These are phyloP conservation scores for Coprinopsis sp. DNA, from an alignment of 768 basidiomycete species.

Conservation along the genomic window DNA sequence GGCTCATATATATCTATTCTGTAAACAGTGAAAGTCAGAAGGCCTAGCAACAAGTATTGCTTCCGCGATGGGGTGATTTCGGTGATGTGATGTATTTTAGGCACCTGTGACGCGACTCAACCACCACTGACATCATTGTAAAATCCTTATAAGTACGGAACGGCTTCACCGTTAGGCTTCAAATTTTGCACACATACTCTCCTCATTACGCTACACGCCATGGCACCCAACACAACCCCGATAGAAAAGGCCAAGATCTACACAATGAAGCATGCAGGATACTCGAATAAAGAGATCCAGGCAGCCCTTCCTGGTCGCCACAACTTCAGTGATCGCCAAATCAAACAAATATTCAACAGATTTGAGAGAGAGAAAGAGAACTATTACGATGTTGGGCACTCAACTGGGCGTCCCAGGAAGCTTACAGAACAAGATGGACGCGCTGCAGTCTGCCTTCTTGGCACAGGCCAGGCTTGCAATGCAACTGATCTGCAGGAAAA, in stretches of 20 bases:
- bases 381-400: slow-evolving; percentile 2
- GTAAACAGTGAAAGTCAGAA: too few species aligned
- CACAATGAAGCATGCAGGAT: slow-evolving; percentile 6
- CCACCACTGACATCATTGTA: too few species aligned
- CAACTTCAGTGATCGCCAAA: not conserved
- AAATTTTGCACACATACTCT: not conserved
- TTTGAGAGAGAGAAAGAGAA: slow-evolving; percentile 8
- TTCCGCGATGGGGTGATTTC: too few species aligned
- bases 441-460: slow-evolving; percentile 10
- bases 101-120: too few species aligned
- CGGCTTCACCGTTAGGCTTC: too few species aligned
- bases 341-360: slow-evolving; percentile 3
- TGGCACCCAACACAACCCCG: slow-evolving; percentile 6
- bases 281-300: slow-evolving; percentile 1
- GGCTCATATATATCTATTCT: too few species aligned
- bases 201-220: not conserved
- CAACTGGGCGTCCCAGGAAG: slow-evolving; percentile 15
- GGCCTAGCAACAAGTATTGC: too few species aligned
- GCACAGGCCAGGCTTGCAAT: slow-evolving; percentile 8
- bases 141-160: too few species aligned
- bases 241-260: slow-evolving; percentile 6
- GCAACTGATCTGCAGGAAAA: slow-evolving; percentile 14
- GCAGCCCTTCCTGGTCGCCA: not conserved
- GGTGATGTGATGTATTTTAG: too few species aligned
- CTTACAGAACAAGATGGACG: slow-evolving; percentile 10